Conservation (phyloP, 495 filamentous ascomycete genomes). For the Penicillium crystallinum region DNA sequence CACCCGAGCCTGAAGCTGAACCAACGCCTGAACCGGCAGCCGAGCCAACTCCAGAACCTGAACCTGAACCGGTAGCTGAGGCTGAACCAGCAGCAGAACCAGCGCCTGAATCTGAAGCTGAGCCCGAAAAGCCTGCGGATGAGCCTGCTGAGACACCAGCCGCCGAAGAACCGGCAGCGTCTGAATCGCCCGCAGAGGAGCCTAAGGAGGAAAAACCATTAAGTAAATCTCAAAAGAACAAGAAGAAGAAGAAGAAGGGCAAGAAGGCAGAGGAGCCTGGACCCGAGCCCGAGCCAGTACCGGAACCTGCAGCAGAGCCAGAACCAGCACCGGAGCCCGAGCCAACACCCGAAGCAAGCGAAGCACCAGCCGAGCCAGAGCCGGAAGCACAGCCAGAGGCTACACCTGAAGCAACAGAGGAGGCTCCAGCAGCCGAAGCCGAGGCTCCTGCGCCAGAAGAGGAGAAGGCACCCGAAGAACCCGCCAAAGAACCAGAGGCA, state of each 20-base stretch:
- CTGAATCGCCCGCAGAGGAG: not conserved
- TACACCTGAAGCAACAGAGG: not conserved
- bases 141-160: not conserved
- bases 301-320: not conserved
- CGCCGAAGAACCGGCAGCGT: not conserved
- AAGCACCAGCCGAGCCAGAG: not conserved
- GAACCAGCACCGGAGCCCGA: not conserved
- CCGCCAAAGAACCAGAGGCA: not conserved
- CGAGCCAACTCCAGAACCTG: not conserved
- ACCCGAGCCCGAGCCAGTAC: not conserved
- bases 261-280: not conserved
- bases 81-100: not conserved
- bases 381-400: not conserved
- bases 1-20: not conserved
- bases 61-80: not conserved
- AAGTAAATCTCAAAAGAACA: conserved; percentile 6
- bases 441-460: conserved; percentile 4
- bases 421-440: not conserved
- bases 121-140: not conserved
- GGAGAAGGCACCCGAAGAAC: not conserved
- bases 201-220: not conserved
- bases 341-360: not conserved
- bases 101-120: not conserved
- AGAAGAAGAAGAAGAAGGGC: conserved; percentile 5
- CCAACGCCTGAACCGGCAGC: conserved; percentile 1